phyloP scores from a whole-genome alignment of 257 asterid genomes.

The Linderniella brevidens region DNA sequence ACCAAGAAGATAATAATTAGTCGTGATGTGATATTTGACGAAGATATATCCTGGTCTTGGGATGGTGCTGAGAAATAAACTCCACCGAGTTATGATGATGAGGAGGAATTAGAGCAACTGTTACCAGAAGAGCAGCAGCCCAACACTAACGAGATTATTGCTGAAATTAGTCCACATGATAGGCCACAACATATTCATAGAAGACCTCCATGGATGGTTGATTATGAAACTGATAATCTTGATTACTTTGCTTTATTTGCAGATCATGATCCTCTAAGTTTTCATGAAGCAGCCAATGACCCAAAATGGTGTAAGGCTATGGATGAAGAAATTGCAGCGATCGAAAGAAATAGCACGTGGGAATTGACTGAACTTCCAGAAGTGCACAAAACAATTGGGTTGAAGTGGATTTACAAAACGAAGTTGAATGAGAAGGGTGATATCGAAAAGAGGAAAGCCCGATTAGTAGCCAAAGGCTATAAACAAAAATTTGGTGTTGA shows the following conservation, averaged over 20 bases:
- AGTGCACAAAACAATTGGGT: background rate
- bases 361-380: background rate
- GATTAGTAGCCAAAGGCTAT: slow-evolving; percentile 1
- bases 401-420: slow-evolving; percentile 2
- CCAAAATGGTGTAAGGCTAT: background rate
- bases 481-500: slow-evolving; percentile 1
- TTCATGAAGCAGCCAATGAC: background rate
- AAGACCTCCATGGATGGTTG: background rate
- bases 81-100: background rate
- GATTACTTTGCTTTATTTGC: background rate
- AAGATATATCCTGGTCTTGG: background rate
- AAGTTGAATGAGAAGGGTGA: background rate
- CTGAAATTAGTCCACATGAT: background rate
- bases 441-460: background rate
- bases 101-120: background rate
- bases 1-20: background rate
- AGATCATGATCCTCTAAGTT: background rate
- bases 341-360: slow-evolving; percentile 4
- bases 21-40: background rate
- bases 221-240: background rate
- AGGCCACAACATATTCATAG: background rate
- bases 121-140: background rate
- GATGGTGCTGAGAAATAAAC: background rate
- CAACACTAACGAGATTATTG: background rate
- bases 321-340: background rate